Percentiles rank a stretch among this genome's conserved stretches.
phyloP scores from a whole-genome alignment of 768 basidiomycete species.

The Russula dissimulans region DNA sequence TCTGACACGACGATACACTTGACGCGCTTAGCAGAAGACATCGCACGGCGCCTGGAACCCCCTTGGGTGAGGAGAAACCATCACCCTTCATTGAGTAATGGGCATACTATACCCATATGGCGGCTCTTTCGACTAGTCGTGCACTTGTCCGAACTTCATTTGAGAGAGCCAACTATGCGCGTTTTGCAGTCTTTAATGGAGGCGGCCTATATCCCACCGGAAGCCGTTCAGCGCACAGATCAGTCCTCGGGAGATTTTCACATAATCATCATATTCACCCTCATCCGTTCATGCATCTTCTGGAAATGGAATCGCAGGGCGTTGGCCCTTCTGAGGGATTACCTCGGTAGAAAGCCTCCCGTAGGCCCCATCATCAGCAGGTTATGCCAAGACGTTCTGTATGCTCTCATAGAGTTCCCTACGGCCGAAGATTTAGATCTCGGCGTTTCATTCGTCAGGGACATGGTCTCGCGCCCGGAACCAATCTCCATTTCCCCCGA shows the following conservation, averaged over 20 bases:
- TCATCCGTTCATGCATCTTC: conserved; percentile 43
- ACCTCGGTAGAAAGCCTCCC: conserved; percentile 23
- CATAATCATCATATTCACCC: conserved; percentile 39
- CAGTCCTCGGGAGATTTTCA: conserved; percentile 33
- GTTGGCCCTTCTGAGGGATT: conserved; percentile 29
- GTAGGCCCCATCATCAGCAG: conserved; percentile 24
- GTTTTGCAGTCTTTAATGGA: conserved; percentile 44
- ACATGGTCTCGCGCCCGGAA: conserved; percentile 26
- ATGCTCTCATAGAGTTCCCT: conserved; percentile 15
- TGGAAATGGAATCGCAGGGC: conserved; percentile 46
- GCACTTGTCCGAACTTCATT: conserved; percentile 31
- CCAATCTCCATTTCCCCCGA: conserved; percentile 34
- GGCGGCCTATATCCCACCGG: conserved; percentile 36
- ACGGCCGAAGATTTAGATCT: conserved; percentile 28
- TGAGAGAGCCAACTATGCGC: conserved; percentile 32
- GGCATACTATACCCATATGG: conserved; percentile 23
- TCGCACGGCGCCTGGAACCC: conserved; percentile 1
- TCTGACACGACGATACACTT: not conserved
- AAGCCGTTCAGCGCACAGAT: conserved; percentile 35
- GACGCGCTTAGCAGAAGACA: not conserved
- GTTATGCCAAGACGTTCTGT: conserved; percentile 36
- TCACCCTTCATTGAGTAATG: not conserved
- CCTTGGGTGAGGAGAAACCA: not conserved
- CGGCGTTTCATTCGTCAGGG: conserved; percentile 35
- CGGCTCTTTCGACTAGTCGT: conserved; percentile 37